A percentile compares a stretch with the other conserved stretches of the same genome.
Conservation (phyloP, 1,139 yeast species). For the Taphrina sp. region DNA sequence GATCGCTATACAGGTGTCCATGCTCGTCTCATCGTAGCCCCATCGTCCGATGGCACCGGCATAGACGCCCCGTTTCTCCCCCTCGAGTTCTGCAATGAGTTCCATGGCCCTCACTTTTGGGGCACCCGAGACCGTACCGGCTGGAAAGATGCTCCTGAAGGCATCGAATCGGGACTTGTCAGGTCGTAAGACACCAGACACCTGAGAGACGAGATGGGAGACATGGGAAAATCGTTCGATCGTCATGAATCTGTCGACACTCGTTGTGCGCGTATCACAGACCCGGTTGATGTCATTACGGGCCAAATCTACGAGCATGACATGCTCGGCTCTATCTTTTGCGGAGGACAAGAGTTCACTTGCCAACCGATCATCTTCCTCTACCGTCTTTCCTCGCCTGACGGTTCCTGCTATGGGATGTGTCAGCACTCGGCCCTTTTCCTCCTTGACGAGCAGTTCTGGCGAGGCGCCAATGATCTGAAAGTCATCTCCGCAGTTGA, state of each 20-base stretch:
- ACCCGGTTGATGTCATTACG: conserved; percentile 92
- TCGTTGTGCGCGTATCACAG: conserved; percentile 81
- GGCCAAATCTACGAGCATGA: conserved; percentile 96
- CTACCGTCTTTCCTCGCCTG: conserved; percentile 79
- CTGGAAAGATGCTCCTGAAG: conserved; percentile 94
- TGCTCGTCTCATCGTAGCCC: conserved; percentile 87
- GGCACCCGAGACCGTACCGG: conserved; percentile 98
- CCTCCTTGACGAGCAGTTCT: conserved; percentile 82
- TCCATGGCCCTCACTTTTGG: conserved; percentile 98
- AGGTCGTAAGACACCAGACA: conserved; percentile 78
- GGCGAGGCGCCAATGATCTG: conserved; percentile 98
- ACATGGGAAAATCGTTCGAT: conserved; percentile 97
- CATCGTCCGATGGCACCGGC: conserved; percentile 99
- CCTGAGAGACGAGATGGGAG: conserved; percentile 93
- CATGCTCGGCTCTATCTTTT: conserved; percentile 96
- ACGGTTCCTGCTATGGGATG: conserved; percentile 99
- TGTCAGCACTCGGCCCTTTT: conserved; percentile 70
- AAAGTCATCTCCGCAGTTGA: conserved; percentile 77
- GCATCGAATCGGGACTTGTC: conserved; percentile 94
- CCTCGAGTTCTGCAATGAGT: conserved; percentile 80
- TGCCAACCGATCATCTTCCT: conserved; percentile 86
- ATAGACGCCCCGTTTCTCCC: conserved; percentile 90
- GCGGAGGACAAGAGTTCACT: conserved; percentile 67
- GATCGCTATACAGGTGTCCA: conserved; percentile 97
- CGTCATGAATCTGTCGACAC: conserved; percentile 81